phyloP scores from a whole-genome alignment of 176 grass and related monocot species.

The Panicum miliaceum region DNA sequence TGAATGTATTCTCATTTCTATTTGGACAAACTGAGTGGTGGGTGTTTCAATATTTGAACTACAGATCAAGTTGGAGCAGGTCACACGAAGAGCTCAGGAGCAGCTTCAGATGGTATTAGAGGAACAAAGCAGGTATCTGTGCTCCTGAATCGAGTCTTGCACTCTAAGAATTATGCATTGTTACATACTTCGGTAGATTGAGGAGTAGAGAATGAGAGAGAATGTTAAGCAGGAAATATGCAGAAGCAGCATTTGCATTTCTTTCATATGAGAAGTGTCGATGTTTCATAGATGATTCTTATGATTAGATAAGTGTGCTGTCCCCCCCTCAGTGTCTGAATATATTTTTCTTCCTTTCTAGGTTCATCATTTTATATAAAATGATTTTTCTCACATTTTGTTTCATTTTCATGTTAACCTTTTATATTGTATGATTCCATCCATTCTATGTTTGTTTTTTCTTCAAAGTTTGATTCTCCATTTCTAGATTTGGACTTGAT shows the following conservation, averaged over 20 bases:
- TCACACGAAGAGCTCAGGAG: slow-evolving; percentile 91
- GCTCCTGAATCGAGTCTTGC: background rate
- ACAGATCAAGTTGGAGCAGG: slow-evolving; percentile 92
- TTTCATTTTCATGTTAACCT: background rate
- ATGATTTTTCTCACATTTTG: background rate
- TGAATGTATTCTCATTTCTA: slow-evolving; percentile 14
- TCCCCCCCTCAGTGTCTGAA: background rate
- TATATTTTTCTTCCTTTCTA: background rate
- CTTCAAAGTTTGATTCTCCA: slow-evolving; percentile 41
- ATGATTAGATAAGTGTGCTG: background rate
- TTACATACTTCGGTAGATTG: slow-evolving; percentile 1
- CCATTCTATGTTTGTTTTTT: slow-evolving; percentile 28
- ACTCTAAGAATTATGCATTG: background rate
- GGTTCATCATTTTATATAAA: background rate
- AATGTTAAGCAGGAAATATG: background rate
- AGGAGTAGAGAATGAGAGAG: background rate
- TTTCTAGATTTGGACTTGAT: slow-evolving; percentile 88
- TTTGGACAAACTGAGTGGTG: slow-evolving; percentile 13
- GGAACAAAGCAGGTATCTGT: slow-evolving; percentile 89
- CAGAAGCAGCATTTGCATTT: background rate
- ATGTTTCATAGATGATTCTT: slow-evolving; percentile 19
- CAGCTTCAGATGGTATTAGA: slow-evolving; percentile 94
- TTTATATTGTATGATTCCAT: slow-evolving; percentile 13
- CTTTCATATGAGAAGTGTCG: background rate
- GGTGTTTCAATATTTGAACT: slow-evolving; percentile 48